Conservation (phyloP, 2,329 filamentous ascomycete genomes). For the Aspergillus ochraceus region DNA sequence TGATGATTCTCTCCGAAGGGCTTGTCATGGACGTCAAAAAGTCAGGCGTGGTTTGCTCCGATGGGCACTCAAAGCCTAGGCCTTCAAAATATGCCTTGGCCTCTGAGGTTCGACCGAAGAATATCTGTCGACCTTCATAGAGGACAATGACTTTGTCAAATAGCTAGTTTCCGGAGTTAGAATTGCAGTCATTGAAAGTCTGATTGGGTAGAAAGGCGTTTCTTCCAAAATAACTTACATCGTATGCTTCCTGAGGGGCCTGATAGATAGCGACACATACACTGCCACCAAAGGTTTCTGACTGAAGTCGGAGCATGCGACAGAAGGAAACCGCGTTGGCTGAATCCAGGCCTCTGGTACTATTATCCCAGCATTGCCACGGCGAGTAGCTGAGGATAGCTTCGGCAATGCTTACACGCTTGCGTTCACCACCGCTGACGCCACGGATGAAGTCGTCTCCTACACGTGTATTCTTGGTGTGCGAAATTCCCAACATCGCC, state of each 20-base stretch:
- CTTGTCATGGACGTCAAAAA: neutral
- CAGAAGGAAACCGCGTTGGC: constrained; percentile 55
- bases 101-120: neutral
- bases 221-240: constrained; percentile 1
- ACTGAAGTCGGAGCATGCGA: constrained; percentile 38
- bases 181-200: too few relatives aligned
- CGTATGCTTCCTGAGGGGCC: constrained; percentile 39
- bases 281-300: too few relatives aligned
- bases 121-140: neutral
- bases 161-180: too few relatives aligned
- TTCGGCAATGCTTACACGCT: constrained; percentile 59
- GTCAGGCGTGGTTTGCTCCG: neutral
- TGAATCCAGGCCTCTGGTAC: constrained; percentile 46
- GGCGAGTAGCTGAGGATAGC: constrained; percentile 41
- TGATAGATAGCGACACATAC: constrained; percentile 52
- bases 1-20: neutral
- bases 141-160: neutral
- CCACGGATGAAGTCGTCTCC: constrained; percentile 55
- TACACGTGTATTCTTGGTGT: constrained; percentile 47
- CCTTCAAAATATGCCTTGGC: neutral
- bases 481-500: constrained; percentile 31
- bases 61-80: neutral
- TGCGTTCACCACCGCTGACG: constrained; percentile 58
- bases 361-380: constrained; percentile 41
- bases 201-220: too few relatives aligned